phyloP scores from a whole-genome alignment of 306 rosid species.

The Prunus mume region DNA sequence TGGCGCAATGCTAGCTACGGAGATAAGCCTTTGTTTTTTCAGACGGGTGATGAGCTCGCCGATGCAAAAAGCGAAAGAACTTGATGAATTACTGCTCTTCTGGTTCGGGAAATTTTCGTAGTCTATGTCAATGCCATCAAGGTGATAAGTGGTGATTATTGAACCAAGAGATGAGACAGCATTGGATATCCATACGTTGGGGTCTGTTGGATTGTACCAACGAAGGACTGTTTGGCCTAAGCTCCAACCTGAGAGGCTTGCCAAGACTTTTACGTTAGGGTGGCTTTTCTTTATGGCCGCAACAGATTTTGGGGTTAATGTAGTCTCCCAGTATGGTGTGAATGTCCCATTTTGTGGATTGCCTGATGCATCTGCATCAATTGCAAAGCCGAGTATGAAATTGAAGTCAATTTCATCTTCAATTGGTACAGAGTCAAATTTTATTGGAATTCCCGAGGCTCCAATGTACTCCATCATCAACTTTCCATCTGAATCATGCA shows the following conservation, averaged over 20 bases:
- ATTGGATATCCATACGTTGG: constrained; percentile 42
- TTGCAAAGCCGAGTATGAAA: constrained; percentile 51
- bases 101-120: constrained; percentile 41
- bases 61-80: constrained; percentile 44
- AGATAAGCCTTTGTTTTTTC: constrained; percentile 45
- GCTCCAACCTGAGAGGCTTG: constrained; percentile 61
- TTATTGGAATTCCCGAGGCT: constrained; percentile 43
- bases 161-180: constrained; percentile 47
- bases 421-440: constrained; percentile 36
- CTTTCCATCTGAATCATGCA: constrained; percentile 40
- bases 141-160: constrained; percentile 31
- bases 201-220: constrained; percentile 46
- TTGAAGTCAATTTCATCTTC: constrained; percentile 39
- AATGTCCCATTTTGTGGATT: constrained; percentile 43
- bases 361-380: constrained; percentile 43
- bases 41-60: constrained; percentile 52
- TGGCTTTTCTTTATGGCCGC: constrained; percentile 31
- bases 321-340: constrained; percentile 40
- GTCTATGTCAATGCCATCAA: constrained; percentile 56
- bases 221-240: constrained; percentile 29
- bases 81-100: neutral
- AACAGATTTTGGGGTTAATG: constrained; percentile 39
- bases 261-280: constrained; percentile 44
- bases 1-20: constrained; percentile 52
- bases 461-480: constrained; percentile 68